Evolutionary conservation across 345 rosid species (phyloP).

Genomic region (Eucalyptus regnans): DNA sequence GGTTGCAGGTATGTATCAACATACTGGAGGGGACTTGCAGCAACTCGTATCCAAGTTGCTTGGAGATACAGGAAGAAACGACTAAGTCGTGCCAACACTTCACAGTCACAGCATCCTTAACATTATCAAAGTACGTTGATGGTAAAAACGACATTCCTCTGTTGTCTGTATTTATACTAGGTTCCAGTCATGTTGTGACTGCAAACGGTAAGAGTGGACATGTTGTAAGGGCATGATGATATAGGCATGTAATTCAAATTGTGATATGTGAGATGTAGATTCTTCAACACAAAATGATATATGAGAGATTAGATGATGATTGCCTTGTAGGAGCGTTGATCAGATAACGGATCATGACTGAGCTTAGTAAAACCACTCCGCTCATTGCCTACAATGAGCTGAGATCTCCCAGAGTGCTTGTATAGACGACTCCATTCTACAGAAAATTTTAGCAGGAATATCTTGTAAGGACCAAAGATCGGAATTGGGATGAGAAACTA

Average conservation of each 20-base stretch:
- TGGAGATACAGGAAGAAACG: slow-evolving; percentile 69
- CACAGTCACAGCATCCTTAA: neutral
- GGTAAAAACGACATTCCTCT: neutral
- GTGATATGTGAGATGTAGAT: neutral
- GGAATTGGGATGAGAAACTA: neutral
- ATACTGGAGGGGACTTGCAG: slow-evolving; percentile 62
- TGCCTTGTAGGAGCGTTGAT: neutral
- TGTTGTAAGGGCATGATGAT: neutral
- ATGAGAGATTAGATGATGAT: neutral
- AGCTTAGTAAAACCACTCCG: neutral
- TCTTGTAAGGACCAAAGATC: neutral
- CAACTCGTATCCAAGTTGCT: slow-evolving; percentile 58
- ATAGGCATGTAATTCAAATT: neutral
- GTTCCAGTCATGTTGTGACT: neutral
- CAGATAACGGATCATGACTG: neutral
- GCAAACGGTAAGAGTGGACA: neutral
- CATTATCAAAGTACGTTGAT: neutral
- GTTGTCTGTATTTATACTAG: too few relatives aligned
- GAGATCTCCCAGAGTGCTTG: neutral
- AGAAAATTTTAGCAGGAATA: neutral
- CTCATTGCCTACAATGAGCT: neutral
- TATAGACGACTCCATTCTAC: neutral
- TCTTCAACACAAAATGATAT: neutral
- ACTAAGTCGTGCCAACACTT: slow-evolving; percentile 10
- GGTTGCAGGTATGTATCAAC: slow-evolving; percentile 59